These are phyloP conservation scores for Russula emetica DNA, from an alignment of 768 basidiomycete genomes.

Conservation along the genomic window DNA sequence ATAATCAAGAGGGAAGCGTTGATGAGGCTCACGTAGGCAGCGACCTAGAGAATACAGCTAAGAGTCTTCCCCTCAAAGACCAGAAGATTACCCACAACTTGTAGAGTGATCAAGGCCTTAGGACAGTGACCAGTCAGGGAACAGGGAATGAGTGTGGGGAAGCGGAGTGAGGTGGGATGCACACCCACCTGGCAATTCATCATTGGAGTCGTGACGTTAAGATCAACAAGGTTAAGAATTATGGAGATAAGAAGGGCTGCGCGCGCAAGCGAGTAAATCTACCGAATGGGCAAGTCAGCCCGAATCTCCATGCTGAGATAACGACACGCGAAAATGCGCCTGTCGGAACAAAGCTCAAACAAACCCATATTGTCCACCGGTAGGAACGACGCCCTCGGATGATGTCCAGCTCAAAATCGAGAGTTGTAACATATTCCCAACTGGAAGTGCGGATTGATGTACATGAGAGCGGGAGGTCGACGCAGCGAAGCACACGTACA, in stretches of 20 bases:
- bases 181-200: neutral
- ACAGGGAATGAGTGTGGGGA: too few relatives aligned
- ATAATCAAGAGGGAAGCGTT: too few relatives aligned
- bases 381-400: constrained; percentile 7
- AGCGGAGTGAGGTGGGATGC: neutral
- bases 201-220: neutral
- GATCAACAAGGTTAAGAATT: neutral
- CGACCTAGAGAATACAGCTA: too few relatives aligned
- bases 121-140: too few relatives aligned
- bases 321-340: neutral
- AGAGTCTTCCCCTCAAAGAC: too few relatives aligned
- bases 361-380: constrained; percentile 17
- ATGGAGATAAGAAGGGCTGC: neutral
- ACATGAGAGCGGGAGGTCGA: neutral
- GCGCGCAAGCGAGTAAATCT: constrained; percentile 2
- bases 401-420: neutral
- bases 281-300: neutral
- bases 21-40: too few relatives aligned
- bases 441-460: neutral
- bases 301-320: neutral
- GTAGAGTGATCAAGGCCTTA: too few relatives aligned
- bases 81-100: too few relatives aligned
- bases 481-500: neutral
- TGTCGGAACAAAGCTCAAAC: too few relatives aligned
- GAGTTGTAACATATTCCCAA: neutral